Conservation (phyloP, 208 protist genomes). For the Wallacemonas sp. region DNA sequence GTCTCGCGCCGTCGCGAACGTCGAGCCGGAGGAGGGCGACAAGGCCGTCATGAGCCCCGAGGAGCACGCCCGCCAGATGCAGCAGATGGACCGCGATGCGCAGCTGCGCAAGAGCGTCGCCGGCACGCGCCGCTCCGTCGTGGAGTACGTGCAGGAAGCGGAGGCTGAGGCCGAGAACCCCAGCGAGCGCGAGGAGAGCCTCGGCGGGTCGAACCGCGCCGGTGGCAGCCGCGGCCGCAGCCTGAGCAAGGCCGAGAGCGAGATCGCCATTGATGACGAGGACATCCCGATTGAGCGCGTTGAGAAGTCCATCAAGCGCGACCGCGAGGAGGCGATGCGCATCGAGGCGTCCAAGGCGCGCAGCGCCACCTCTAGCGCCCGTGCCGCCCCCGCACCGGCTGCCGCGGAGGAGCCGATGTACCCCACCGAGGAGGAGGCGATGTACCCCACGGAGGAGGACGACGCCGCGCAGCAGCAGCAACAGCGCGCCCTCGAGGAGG, state of each 20-base stretch:
- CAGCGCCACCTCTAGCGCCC: constrained; percentile 1
- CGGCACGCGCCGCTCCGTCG: constrained; percentile 33
- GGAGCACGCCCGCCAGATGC: constrained; percentile 18
- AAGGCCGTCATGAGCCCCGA: constrained; percentile 11
- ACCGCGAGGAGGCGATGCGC: constrained; percentile 23
- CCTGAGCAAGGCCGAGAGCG: constrained; percentile 12
- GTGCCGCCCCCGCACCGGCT: background rate
- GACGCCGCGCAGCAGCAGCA: constrained; percentile 14
- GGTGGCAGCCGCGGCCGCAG: constrained; percentile 14
- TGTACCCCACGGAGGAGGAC: background rate
- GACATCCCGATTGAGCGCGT: constrained; percentile 27
- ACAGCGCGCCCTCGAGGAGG: constrained; percentile 21
- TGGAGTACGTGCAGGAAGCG: constrained; percentile 26
- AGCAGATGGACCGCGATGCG: constrained; percentile 17
- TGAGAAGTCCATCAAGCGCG: constrained; percentile 39
- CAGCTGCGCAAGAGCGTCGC: constrained; percentile 46
- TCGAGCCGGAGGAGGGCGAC: constrained; percentile 1
- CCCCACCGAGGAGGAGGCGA: constrained; percentile 2
- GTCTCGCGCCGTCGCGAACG: constrained; percentile 14
- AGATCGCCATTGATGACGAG: constrained; percentile 18
- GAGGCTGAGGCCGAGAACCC: constrained; percentile 9
- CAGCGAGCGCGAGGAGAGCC: constrained; percentile 1
- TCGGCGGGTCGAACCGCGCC: background rate
- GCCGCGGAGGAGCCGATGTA: constrained; percentile 5
- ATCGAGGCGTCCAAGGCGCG: constrained; percentile 2